These are phyloP conservation scores for Beauveria brongniartii DNA, from an alignment of 2,329 filamentous ascomycete species.

Conservation along the genomic window DNA sequence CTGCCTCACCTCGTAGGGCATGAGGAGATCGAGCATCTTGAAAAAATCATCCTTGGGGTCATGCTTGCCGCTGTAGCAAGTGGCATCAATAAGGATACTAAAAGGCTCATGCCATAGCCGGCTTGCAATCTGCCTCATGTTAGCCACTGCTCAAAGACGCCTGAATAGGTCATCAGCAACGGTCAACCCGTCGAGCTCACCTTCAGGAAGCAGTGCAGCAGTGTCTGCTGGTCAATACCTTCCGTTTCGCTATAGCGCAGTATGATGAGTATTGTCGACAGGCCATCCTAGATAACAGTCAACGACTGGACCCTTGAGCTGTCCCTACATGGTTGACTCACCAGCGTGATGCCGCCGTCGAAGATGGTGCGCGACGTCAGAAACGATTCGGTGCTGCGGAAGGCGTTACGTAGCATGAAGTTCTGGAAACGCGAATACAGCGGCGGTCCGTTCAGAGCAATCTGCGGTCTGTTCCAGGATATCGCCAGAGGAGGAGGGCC, in stretches of 20 bases:
- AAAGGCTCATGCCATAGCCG: slow-evolving; percentile 63
- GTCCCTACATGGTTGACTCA: slow-evolving; percentile 18
- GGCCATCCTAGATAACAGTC: slow-evolving; percentile 44
- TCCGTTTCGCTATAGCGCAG: slow-evolving; percentile 60
- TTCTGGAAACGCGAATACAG: slow-evolving; percentile 62
- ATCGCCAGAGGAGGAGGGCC: slow-evolving; percentile 60
- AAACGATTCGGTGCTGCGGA: slow-evolving; percentile 56
- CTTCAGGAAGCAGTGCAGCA: slow-evolving; percentile 62
- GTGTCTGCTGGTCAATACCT: slow-evolving; percentile 55
- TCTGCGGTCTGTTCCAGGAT: slow-evolving; percentile 60
- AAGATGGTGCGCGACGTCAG: slow-evolving; percentile 58
- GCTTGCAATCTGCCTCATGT: slow-evolving; percentile 49
- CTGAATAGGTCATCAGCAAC: neutral
- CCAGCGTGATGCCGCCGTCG: slow-evolving; percentile 63
- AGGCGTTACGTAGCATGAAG: slow-evolving; percentile 64
- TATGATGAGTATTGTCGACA: slow-evolving; percentile 62
- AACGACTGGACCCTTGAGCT: slow-evolving; percentile 1
- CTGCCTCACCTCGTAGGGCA: slow-evolving; percentile 51
- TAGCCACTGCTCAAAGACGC: neutral
- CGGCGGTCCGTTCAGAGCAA: slow-evolving; percentile 55
- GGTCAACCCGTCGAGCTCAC: slow-evolving; percentile 24
- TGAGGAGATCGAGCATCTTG: slow-evolving; percentile 53
- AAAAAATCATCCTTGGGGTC: slow-evolving; percentile 60
- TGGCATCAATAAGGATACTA: slow-evolving; percentile 59
- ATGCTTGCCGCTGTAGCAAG: slow-evolving; percentile 60